Conservation (phyloP, 1,284 basidiomycete genomes). For the Omphalotus olearius region DNA sequence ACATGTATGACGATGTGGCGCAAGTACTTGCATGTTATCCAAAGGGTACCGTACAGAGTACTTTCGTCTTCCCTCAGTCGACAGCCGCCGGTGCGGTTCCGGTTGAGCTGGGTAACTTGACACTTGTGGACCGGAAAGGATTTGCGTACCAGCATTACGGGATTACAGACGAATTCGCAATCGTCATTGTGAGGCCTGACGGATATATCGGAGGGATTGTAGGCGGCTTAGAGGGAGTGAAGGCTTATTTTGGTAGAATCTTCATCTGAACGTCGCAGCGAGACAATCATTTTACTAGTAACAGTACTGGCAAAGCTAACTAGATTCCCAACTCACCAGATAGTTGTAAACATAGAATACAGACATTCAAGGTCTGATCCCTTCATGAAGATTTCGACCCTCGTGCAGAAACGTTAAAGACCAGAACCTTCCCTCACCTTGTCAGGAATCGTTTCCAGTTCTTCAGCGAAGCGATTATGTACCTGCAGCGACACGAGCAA, state of each 20-base stretch:
- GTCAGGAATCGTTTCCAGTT: too few relatives aligned
- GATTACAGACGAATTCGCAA: neutral
- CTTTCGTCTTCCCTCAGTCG: slow-evolving; percentile 1
- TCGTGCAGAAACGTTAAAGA: too few relatives aligned
- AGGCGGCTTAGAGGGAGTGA: slow-evolving; percentile 1
- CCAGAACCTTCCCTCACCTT: too few relatives aligned
- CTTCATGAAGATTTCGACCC: too few relatives aligned
- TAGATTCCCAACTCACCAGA: too few relatives aligned
- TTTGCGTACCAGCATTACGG: slow-evolving; percentile 5
- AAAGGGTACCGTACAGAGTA: neutral
- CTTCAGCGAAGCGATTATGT: too few relatives aligned
- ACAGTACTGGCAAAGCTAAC: too few relatives aligned
- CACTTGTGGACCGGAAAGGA: slow-evolving; percentile 7
- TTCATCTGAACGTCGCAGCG: neutral
- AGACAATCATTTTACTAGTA: too few relatives aligned
- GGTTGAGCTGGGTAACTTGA: neutral
- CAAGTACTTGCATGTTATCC: neutral
- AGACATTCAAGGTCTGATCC: too few relatives aligned
- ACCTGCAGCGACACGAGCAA: too few relatives aligned
- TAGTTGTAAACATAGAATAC: too few relatives aligned
- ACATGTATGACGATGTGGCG: neutral
- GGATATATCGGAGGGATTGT: slow-evolving; percentile 15
- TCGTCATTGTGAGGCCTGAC: slow-evolving; percentile 20
- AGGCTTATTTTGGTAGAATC: neutral
- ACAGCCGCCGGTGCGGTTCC: neutral